Conservation (phyloP, 371 early-diverging fungal genomes). For the Syncephalis fuscata region DNA sequence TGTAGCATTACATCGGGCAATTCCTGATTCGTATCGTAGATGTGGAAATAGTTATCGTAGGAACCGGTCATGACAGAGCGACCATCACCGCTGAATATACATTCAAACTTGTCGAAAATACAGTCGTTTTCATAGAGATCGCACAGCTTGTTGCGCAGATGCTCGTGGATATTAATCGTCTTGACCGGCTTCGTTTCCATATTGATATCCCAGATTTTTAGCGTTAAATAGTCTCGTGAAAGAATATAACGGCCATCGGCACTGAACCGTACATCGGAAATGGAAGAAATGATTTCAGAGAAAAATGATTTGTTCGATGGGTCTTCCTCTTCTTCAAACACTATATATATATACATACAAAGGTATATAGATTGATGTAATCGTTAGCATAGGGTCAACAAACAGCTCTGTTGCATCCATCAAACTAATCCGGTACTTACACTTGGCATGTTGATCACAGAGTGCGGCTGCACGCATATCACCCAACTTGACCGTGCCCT, state of each 20-base stretch:
- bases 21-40: slow-evolving; percentile 43
- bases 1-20: slow-evolving; percentile 72
- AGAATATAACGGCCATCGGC: slow-evolving; percentile 91
- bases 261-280: slow-evolving; percentile 91
- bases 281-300: slow-evolving; percentile 95
- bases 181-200: slow-evolving; percentile 88
- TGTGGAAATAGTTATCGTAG: slow-evolving; percentile 92
- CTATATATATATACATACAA: slow-evolving; percentile 27
- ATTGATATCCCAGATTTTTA: slow-evolving; percentile 96
- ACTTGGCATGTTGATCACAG: slow-evolving; percentile 84
- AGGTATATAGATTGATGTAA: neutral
- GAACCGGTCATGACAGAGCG: slow-evolving; percentile 84
- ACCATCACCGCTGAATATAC: slow-evolving; percentile 89
- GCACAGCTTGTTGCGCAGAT: slow-evolving; percentile 81
- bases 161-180: slow-evolving; percentile 90
- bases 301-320: slow-evolving; percentile 88
- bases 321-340: slow-evolving; percentile 90
- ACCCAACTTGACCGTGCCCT: slow-evolving; percentile 90
- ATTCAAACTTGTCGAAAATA: slow-evolving; percentile 98
- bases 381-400: neutral
- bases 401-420: neutral
- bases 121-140: slow-evolving; percentile 97
- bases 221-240: slow-evolving; percentile 88
- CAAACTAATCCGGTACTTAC: slow-evolving; percentile 23
- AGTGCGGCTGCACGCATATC: slow-evolving; percentile 94